Percentiles rank a stretch among this genome's conserved stretches.
These are phyloP conservation scores for Chrysopogon serrulatus DNA, from an alignment of 176 grass and related monocot species.

Conservation along the genomic window DNA sequence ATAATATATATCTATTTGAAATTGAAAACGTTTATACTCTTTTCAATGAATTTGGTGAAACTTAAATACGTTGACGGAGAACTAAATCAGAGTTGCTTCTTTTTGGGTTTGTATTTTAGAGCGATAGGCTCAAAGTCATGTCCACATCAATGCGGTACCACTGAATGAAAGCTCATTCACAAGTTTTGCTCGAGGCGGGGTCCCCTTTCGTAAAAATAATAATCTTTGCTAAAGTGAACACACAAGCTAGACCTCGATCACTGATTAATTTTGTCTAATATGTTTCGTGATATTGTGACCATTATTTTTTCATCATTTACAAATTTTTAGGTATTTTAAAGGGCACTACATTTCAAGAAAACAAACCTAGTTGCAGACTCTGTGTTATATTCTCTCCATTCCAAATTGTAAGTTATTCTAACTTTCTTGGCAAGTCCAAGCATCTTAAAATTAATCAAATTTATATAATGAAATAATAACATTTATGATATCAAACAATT, in stretches of 20 bases:
- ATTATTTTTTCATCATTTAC: no score
- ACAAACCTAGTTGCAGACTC: neutral
- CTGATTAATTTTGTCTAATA: neutral
- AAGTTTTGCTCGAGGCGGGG: neutral
- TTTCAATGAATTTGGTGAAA: neutral
- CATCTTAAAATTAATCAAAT: no score
- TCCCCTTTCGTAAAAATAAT: neutral
- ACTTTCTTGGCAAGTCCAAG: no score
- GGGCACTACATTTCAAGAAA: neutral
- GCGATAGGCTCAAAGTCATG: neutral
- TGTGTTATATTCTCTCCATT: neutral
- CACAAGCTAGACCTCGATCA: neutral
- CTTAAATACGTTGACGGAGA: no score
- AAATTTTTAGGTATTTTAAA: neutral
- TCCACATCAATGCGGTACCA: neutral
- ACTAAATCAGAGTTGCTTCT: neutral
- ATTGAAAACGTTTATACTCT: neutral
- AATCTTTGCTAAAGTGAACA: neutral
- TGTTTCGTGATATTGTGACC: no score
- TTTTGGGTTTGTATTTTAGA: neutral
- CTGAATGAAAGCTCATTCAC: neutral
- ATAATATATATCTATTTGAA: neutral
- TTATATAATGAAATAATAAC: no score
- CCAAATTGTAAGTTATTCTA: no score
- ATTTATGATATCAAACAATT: no score